Conservation (phyloP, 2,329 filamentous ascomycete genomes). For the Colletotrichum brevisporum region DNA sequence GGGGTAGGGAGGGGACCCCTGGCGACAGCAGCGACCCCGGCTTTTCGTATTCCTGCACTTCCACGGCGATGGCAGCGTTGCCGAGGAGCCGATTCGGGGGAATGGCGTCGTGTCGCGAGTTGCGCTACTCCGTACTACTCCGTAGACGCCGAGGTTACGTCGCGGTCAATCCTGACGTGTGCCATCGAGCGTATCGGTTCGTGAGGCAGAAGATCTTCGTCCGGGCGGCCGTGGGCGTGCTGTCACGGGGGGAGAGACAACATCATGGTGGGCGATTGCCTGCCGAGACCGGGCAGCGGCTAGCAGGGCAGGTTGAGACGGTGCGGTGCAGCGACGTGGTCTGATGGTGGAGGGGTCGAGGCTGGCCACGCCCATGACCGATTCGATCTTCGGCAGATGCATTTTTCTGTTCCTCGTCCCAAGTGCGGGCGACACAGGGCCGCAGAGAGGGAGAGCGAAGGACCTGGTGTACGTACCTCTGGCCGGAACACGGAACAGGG, state of each 20-base stretch:
- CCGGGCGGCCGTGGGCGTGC: too few species aligned
- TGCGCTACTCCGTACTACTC: too few species aligned
- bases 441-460: constrained; percentile 17
- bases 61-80: too few species aligned
- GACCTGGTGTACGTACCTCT: too few species aligned
- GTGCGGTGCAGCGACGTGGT: neutral
- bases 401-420: constrained; percentile 20
- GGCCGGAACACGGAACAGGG: neutral
- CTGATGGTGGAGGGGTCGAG: constrained; percentile 8
- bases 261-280: neutral
- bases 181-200: constrained; percentile 14
- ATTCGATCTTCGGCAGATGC: constrained; percentile 38
- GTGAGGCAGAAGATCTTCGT: neutral
- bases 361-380: neutral
- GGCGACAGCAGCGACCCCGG: constrained; percentile 10
- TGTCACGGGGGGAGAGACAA: neutral
- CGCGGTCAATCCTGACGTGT: neutral
- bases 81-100: constrained; percentile 31
- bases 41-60: neutral
- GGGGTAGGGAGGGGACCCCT: constrained; percentile 30
- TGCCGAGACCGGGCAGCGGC: too few species aligned
- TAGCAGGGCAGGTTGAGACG: too few species aligned
- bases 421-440: constrained; percentile 14
- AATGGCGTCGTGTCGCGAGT: too few species aligned
- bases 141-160: neutral